phyloP scores from a whole-genome alignment of 2,329 filamentous ascomycete genomes.

The Leptographium flavum region DNA sequence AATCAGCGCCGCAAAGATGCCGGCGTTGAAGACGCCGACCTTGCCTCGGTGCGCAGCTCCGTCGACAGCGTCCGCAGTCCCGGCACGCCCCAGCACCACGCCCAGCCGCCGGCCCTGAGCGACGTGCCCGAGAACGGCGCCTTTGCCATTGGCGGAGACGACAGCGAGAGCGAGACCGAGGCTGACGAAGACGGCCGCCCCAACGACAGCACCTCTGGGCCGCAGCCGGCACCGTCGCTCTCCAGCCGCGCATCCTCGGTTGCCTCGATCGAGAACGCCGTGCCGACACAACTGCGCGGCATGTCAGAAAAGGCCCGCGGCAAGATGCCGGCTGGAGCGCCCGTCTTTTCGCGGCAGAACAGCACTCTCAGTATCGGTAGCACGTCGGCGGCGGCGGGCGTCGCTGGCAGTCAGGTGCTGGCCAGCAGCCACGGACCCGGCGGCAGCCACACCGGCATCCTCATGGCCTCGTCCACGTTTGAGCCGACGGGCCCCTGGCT shows the following conservation, averaged over 20 bases:
- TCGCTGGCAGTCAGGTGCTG: not conserved
- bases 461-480: constrained; percentile 30
- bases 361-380: constrained; percentile 69
- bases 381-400: constrained; percentile 26
- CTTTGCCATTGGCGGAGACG: constrained; percentile 83
- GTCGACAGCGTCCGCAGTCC: constrained; percentile 55
- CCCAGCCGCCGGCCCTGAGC: constrained; percentile 43
- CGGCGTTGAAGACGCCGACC: constrained; percentile 32
- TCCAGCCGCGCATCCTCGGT: constrained; percentile 54
- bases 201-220: constrained; percentile 33
- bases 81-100: not conserved
- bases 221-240: constrained; percentile 42
- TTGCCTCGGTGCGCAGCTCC: constrained; percentile 42
- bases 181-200: constrained; percentile 55
- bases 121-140: constrained; percentile 66
- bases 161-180: constrained; percentile 36
- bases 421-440: not conserved
- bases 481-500: constrained; percentile 76
- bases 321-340: constrained; percentile 77
- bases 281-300: constrained; percentile 69
- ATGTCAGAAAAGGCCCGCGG: constrained; percentile 97
- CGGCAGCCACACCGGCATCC: not conserved
- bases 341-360: constrained; percentile 80
- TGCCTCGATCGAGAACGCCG: constrained; percentile 58
- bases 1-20: constrained; percentile 56